A percentile compares a stretch with the other conserved stretches of the same genome.
Conservation (phyloP, 2,329 filamentous ascomycete genomes). For the Ceratocystis variospora region DNA sequence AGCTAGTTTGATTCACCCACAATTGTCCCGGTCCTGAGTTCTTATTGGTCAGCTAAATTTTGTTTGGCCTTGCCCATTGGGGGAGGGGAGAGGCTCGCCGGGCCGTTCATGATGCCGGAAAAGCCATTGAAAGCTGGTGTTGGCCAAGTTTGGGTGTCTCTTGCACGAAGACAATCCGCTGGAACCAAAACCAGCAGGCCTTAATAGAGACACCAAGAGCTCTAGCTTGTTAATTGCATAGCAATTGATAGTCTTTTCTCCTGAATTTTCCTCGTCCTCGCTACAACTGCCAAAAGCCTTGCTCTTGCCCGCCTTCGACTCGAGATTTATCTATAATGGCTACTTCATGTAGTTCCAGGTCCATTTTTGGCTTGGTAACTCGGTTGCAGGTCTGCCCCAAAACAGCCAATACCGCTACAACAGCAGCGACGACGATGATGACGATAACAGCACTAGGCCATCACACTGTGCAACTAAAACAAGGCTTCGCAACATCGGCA, state of each 20-base stretch:
- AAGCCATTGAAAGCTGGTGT: background rate
- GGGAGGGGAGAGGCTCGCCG: background rate
- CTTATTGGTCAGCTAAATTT: slow-evolving; percentile 10
- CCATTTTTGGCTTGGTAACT: background rate
- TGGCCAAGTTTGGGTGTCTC: background rate
- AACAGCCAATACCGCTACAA: background rate
- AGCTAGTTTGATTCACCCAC: background rate
- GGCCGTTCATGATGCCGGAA: slow-evolving; percentile 4
- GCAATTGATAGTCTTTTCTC: background rate
- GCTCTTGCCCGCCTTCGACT: background rate
- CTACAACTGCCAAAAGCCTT: background rate
- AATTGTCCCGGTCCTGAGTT: slow-evolving; percentile 1
- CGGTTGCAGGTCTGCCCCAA: background rate
- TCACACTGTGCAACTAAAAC: background rate
- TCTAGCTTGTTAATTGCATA: background rate
- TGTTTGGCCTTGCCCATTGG: background rate
- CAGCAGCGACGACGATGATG: background rate
- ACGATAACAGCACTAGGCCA: background rate
- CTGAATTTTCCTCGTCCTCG: background rate
- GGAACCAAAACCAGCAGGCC: background rate
- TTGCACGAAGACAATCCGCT: background rate
- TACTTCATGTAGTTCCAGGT: slow-evolving; percentile 7
- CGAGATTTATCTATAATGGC: slow-evolving; percentile 3
- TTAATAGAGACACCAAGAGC: background rate
- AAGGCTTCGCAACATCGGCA: slow-evolving; percentile 41